Percentiles rank a stretch among this genome's conserved stretches.
These are phyloP conservation scores for Rubus parviflorus DNA, from an alignment of 306 rosid genomes.

Conservation along the genomic window DNA sequence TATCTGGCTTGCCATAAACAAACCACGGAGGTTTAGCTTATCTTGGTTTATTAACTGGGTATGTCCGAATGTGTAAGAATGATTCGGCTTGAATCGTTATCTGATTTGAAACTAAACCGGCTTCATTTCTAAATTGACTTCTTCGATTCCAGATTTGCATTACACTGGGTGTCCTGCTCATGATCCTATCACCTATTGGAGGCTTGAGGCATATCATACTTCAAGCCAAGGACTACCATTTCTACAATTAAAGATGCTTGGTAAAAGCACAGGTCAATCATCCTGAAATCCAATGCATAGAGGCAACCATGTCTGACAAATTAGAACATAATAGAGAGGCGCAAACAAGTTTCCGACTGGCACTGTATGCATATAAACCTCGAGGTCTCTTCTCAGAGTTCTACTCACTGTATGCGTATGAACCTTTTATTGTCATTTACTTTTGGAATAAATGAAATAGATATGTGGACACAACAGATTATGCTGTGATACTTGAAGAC, in stretches of 20 bases:
- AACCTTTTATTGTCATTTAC: neutral
- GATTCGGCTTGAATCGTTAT: neutral
- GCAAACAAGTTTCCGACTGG: neutral
- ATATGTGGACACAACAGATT: neutral
- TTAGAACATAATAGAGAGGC: neutral
- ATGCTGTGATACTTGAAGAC: neutral
- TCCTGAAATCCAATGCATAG: neutral
- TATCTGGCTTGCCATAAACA: slow-evolving; percentile 66
- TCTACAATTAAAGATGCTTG: slow-evolving; percentile 28
- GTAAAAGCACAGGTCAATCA: neutral
- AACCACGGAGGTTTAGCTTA: slow-evolving; percentile 54
- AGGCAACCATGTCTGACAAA: neutral
- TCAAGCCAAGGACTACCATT: slow-evolving; percentile 53
- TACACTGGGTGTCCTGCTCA: slow-evolving; percentile 50
- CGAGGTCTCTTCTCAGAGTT: neutral
- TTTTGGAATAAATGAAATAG: neutral
- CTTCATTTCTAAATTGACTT: neutral
- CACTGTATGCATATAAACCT: too few species aligned
- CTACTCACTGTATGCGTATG: neutral
- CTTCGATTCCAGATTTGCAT: slow-evolving; percentile 57
- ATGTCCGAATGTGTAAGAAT: slow-evolving; percentile 16
- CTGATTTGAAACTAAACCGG: neutral
- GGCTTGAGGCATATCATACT: slow-evolving; percentile 57
- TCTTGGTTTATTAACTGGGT: slow-evolving; percentile 76
- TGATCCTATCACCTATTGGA: slow-evolving; percentile 69